A percentile compares a stretch with the other conserved stretches of the same genome.
These are phyloP conservation scores for Silybum marianum DNA, from an alignment of 129 eudicot genomes.

Conservation along the genomic window DNA sequence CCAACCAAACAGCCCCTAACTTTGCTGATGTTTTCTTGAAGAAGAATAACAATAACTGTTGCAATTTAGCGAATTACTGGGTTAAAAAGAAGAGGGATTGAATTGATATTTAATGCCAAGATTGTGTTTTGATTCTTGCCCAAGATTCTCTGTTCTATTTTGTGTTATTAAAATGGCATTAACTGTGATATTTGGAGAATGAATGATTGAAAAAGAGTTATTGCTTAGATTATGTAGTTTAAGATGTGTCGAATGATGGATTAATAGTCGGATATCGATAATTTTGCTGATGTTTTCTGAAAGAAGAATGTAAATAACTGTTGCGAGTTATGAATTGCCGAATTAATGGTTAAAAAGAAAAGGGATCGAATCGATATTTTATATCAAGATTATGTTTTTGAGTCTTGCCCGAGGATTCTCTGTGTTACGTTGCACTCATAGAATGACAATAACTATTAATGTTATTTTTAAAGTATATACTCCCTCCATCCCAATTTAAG, in stretches of 20 bases:
- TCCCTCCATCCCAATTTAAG: too few species aligned
- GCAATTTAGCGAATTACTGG: neutral
- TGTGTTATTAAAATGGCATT: neutral
- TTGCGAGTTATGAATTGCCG: neutral
- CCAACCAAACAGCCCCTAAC: too few species aligned
- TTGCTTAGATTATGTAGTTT: neutral
- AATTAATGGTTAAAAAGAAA: neutral
- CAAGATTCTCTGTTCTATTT: neutral
- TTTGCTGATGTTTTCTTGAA: slow-evolving; percentile 2
- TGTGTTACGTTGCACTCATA: slow-evolving; percentile 10
- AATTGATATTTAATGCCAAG: neutral
- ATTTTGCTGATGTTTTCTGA: neutral
- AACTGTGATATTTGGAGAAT: too few species aligned
- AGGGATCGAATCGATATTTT: slow-evolving; percentile 2
- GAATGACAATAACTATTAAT: neutral
- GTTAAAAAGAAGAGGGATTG: neutral
- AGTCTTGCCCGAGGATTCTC: neutral
- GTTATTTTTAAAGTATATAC: neutral
- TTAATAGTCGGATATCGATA: neutral
- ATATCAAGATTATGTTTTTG: slow-evolving; percentile 3
- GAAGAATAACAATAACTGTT: slow-evolving; percentile 3
- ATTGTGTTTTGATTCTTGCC: neutral
- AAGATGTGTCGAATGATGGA: slow-evolving; percentile 1
- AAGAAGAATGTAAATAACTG: neutral
- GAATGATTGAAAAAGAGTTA: too few species aligned